Conservation (phyloP, 2,329 filamentous ascomycete species). For the Phaeoacremonium minimum region DNA sequence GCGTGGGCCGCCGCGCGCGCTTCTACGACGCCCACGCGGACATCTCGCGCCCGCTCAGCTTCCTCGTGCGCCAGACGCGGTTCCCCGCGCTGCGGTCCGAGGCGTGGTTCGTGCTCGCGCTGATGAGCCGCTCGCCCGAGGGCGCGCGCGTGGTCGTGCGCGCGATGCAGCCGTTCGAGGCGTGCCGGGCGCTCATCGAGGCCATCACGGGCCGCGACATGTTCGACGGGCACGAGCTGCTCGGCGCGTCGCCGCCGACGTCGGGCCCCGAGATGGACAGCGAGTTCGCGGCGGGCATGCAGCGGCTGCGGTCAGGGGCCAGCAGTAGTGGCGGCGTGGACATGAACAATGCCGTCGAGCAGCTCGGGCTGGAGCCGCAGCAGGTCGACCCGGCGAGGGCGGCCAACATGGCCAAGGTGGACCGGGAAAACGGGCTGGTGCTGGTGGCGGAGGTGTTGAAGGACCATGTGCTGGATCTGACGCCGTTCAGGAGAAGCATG, state of each 20-base stretch:
- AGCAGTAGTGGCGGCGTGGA: neutral
- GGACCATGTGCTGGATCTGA: slow-evolving; percentile 33
- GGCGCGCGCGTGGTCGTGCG: slow-evolving; percentile 41
- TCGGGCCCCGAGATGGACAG: slow-evolving; percentile 1
- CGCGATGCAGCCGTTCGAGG: slow-evolving; percentile 35
- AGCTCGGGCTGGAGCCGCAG: slow-evolving; percentile 35
- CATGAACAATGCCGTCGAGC: slow-evolving; percentile 25
- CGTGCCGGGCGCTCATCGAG: slow-evolving; percentile 38
- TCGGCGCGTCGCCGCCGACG: slow-evolving; percentile 2
- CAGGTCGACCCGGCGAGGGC: slow-evolving; percentile 37
- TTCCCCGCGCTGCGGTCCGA: slow-evolving; percentile 58
- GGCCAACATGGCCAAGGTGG: slow-evolving; percentile 43
- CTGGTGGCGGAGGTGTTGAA: slow-evolving; percentile 51
- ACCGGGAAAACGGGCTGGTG: slow-evolving; percentile 59
- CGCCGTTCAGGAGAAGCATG: slow-evolving; percentile 28
- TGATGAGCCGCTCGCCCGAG: slow-evolving; percentile 49
- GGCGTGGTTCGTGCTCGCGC: slow-evolving; percentile 57
- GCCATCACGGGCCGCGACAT: slow-evolving; percentile 42
- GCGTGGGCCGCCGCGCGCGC: slow-evolving; percentile 13
- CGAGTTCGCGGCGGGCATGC: neutral
- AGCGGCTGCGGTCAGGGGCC: neutral
- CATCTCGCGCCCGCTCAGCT: slow-evolving; percentile 38
- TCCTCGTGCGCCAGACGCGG: slow-evolving; percentile 51
- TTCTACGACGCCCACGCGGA: slow-evolving; percentile 43
- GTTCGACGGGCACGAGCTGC: slow-evolving; percentile 14